Evolutionary conservation across 257 asterid genomes (phyloP).

Genomic region (Petunia axillaris): DNA sequence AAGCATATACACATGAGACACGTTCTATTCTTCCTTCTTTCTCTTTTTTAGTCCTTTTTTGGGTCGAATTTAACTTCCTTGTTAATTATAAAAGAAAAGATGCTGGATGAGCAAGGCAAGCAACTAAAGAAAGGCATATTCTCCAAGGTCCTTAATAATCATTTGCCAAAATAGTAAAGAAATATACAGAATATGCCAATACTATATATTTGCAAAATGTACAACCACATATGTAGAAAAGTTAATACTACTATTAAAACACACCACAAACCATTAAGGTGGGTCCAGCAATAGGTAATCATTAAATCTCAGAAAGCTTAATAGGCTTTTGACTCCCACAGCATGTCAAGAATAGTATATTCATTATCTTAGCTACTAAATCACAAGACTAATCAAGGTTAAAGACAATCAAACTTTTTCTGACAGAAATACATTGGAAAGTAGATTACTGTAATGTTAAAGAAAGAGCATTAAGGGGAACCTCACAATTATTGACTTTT

Average conservation of each 20-base stretch:
- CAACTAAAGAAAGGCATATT: slow-evolving; percentile 28
- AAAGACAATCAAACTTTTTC: not conserved
- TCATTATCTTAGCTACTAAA: slow-evolving; percentile 10
- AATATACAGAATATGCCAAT: slow-evolving; percentile 19
- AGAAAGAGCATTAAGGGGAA: slow-evolving; percentile 6
- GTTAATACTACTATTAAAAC: not conserved
- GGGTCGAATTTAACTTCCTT: slow-evolving; percentile 4
- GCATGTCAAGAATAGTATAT: not conserved
- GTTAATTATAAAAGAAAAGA: slow-evolving; percentile 1
- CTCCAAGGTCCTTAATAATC: not conserved
- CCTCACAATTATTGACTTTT: not conserved
- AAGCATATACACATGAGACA: not conserved
- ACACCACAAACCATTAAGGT: not conserved
- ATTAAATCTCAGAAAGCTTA: not conserved
- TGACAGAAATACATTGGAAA: not conserved
- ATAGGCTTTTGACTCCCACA: slow-evolving; percentile 5
- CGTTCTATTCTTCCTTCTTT: no score
- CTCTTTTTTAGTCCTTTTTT: not conserved
- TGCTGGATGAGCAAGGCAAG: not conserved
- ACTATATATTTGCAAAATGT: slow-evolving; percentile 13
- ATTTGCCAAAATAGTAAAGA: not conserved
- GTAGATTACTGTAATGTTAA: not conserved
- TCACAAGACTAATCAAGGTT: not conserved
- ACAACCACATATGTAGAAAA: slow-evolving; percentile 7
- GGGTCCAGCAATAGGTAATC: not conserved